These are phyloP conservation scores for Coemansia sp. DNA, from an alignment of 192 early-diverging fungal species.

Conservation along the genomic window DNA sequence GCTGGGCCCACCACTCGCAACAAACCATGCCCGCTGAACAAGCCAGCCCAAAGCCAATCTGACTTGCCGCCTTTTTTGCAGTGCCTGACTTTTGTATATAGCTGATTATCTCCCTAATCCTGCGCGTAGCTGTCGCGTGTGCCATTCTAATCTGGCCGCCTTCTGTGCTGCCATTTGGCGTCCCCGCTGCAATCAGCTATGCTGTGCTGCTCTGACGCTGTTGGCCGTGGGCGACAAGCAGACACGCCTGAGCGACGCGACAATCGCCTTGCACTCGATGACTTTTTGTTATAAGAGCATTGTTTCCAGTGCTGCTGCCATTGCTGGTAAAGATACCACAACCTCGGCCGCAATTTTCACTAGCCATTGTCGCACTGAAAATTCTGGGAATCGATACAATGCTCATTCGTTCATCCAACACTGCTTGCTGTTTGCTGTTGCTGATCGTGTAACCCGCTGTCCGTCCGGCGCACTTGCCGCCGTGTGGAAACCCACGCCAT, in stretches of 20 bases:
- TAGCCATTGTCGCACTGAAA: constrained; percentile 3
- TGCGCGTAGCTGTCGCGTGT: background rate
- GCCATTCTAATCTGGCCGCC: background rate
- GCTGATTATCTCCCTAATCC: too few relatives aligned
- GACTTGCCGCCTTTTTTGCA: background rate
- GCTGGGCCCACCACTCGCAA: background rate
- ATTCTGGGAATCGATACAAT: constrained; percentile 4
- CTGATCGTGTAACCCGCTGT: constrained; percentile 5
- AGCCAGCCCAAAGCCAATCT: background rate
- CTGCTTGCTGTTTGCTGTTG: background rate
- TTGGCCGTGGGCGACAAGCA: background rate
- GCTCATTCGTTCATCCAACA: background rate
- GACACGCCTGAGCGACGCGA: background rate
- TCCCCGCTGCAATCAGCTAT: background rate
- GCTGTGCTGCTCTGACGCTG: background rate
- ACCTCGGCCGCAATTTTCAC: background rate
- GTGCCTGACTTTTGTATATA: too few relatives aligned
- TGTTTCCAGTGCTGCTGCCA: constrained; percentile 4
- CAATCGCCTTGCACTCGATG: background rate
- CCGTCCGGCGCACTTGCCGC: background rate
- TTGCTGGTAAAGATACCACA: background rate
- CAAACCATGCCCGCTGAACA: constrained; percentile 7
- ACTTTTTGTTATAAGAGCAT: constrained; percentile 7
- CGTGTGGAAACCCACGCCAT: constrained; percentile 1
- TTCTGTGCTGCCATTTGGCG: background rate